phyloP scores from a whole-genome alignment of 352 stramenopile genomes.

The Phytophthora palmivora region DNA sequence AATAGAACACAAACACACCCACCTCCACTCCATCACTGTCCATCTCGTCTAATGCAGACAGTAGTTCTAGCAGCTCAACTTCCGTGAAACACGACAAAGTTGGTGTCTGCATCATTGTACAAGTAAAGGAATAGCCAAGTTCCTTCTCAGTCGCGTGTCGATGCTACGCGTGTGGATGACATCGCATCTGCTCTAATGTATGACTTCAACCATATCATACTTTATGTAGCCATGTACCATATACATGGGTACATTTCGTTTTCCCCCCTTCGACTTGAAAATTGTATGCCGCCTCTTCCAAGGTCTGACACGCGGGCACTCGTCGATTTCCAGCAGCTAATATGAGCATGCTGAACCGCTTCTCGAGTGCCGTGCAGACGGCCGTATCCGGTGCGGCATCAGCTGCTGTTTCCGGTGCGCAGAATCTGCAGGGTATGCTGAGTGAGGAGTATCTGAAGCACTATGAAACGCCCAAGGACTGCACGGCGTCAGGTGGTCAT shows the following conservation, averaged over 20 bases:
- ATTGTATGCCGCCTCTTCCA: slow-evolving; percentile 9
- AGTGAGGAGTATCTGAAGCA: slow-evolving; percentile 87
- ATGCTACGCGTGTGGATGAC: slow-evolving; percentile 18
- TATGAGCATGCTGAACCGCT: slow-evolving; percentile 78
- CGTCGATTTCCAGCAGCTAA: background rate
- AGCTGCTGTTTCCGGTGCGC: slow-evolving; percentile 48
- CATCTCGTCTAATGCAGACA: slow-evolving; percentile 32
- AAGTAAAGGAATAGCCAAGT: slow-evolving; percentile 2
- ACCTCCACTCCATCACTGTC: background rate
- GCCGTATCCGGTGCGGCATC: slow-evolving; percentile 57
- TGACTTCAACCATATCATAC: no score
- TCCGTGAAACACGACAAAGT: slow-evolving; percentile 47
- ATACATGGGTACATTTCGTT: background rate
- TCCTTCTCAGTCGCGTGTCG: slow-evolving; percentile 13
- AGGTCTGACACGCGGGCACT: slow-evolving; percentile 8
- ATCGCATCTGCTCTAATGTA: no score
- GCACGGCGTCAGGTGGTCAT: slow-evolving; percentile 83
- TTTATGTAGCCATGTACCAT: slow-evolving; percentile 14
- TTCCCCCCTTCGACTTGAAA: slow-evolving; percentile 8
- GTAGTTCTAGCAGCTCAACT: slow-evolving; percentile 51
- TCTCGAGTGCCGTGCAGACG: slow-evolving; percentile 77
- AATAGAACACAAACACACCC: background rate
- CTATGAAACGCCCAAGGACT: slow-evolving; percentile 89
- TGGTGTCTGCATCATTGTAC: background rate
- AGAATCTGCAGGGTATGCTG: slow-evolving; percentile 69